These are phyloP conservation scores for Syzygium grande DNA, from an alignment of 345 rosid species.

Conservation along the genomic window DNA sequence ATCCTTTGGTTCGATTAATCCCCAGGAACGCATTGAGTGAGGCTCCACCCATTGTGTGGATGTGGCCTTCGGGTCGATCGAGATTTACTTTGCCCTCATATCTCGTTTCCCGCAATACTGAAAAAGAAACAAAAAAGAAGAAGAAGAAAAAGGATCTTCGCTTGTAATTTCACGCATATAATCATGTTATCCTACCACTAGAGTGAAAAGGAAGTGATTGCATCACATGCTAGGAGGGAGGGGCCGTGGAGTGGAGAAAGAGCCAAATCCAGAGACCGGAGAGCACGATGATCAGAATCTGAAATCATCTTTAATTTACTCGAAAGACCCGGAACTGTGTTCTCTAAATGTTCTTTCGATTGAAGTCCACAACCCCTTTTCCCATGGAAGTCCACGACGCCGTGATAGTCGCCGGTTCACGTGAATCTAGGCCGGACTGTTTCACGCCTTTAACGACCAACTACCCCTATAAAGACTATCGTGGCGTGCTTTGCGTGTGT, in stretches of 20 bases:
- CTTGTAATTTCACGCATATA: neutral
- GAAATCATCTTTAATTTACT: neutral
- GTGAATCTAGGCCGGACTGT: slow-evolving; percentile 32
- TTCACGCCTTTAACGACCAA: neutral
- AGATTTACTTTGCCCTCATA: neutral
- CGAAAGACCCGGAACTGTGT: slow-evolving; percentile 31
- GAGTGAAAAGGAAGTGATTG: neutral
- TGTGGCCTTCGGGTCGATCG: neutral
- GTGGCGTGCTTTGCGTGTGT: neutral
- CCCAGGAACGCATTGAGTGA: neutral
- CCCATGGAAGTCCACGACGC: slow-evolving; percentile 24
- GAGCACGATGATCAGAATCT: neutral
- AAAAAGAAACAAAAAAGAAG: neutral
- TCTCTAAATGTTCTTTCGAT: neutral
- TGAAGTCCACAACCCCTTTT: neutral
- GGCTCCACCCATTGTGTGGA: neutral
- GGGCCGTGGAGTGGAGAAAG: neutral
- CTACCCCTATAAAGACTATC: neutral
- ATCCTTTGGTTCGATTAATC: neutral
- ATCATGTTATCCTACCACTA: neutral
- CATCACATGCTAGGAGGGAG: neutral
- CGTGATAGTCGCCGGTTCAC: slow-evolving; percentile 64
- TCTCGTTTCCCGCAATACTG: neutral
- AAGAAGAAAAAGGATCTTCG: neutral
- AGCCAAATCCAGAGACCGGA: neutral